Percentiles rank a stretch among this genome's conserved stretches.
Conservation (phyloP, 768 basidiomycete genomes). For the Phaffia tasmanica region DNA sequence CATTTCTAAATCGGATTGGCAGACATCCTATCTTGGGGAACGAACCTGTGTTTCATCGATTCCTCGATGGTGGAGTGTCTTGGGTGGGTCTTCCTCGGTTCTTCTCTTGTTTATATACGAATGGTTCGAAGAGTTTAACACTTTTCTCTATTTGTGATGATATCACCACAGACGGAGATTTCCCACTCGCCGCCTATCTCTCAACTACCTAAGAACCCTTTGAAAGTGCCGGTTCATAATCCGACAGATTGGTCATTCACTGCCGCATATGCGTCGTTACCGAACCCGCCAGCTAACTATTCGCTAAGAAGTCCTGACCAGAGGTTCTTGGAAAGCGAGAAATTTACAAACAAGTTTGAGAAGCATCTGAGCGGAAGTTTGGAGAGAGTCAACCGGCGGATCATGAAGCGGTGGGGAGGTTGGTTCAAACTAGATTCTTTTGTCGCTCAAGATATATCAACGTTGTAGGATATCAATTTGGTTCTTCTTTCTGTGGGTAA, state of each 20-base stretch:
- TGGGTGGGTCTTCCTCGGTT: conserved; percentile 47
- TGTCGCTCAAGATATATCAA: no score
- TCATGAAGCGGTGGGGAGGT: conserved; percentile 93
- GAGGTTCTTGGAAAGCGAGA: conserved; percentile 88
- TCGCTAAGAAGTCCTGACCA: conserved; percentile 88
- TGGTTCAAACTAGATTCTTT: conserved; percentile 31
- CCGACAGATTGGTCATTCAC: conserved; percentile 69
- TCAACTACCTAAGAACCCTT: conserved; percentile 81
- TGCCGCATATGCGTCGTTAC: conserved; percentile 67
- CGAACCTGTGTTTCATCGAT: conserved; percentile 91
- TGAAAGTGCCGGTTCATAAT: conserved; percentile 89
- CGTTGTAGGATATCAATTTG: no score
- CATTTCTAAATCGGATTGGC: conserved; percentile 80
- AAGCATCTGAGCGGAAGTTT: conserved; percentile 80
- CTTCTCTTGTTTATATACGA: not conserved
- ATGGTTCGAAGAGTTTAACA: not conserved
- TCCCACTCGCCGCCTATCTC: conserved; percentile 85
- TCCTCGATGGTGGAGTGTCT: conserved; percentile 87
- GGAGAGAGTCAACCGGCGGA: conserved; percentile 89
- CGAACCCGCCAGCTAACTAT: conserved; percentile 77
- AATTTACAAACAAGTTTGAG: conserved; percentile 90
- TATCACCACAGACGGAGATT: conserved; percentile 62
- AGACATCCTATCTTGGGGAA: conserved; percentile 90
- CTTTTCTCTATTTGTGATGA: not conserved
- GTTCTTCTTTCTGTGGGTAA: no score